Evolutionary conservation across 2,329 filamentous ascomycete species (phyloP).

Genomic region (Sclerotinia minor): DNA sequence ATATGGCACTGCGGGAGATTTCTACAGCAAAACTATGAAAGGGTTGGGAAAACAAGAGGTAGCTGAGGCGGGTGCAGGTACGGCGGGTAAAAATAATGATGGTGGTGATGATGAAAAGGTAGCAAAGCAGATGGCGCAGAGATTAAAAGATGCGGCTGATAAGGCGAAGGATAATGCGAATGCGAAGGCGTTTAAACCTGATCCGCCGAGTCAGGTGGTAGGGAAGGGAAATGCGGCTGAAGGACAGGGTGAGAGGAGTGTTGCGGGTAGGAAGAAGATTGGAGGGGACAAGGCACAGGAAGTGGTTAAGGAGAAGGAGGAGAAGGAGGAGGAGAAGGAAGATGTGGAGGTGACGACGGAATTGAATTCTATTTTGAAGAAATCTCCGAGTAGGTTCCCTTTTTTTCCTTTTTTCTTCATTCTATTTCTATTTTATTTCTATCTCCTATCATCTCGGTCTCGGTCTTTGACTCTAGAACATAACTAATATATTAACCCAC

Average conservation of each 20-base stretch:
- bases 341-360: conserved; percentile 67
- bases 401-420: neutral
- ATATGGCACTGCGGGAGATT: conserved; percentile 53
- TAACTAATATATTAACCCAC: conserved; percentile 19
- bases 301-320: conserved; percentile 42
- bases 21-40: conserved; percentile 60
- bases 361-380: conserved; percentile 77
- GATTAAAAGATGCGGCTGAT: conserved; percentile 67
- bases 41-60: conserved; percentile 45
- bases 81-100: conserved; percentile 38
- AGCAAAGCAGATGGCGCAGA: conserved; percentile 57
- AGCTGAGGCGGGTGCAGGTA: neutral
- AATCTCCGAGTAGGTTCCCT: conserved; percentile 69
- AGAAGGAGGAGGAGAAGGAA: conserved; percentile 52
- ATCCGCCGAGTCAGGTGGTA: conserved; percentile 57
- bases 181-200: conserved; percentile 62
- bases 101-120: conserved; percentile 57
- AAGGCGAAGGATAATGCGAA: conserved; percentile 69
- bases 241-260: conserved; percentile 42
- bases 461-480: neutral
- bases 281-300: conserved; percentile 39
- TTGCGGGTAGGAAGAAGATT: conserved; percentile 54
- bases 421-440: neutral
- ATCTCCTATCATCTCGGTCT: too few relatives aligned
- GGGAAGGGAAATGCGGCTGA: conserved; percentile 44